Evolutionary conservation across 495 filamentous ascomycete species (phyloP), one percentile per base, ranked within the genome.

Genomic region (Penicillium paxilli): DNA sequence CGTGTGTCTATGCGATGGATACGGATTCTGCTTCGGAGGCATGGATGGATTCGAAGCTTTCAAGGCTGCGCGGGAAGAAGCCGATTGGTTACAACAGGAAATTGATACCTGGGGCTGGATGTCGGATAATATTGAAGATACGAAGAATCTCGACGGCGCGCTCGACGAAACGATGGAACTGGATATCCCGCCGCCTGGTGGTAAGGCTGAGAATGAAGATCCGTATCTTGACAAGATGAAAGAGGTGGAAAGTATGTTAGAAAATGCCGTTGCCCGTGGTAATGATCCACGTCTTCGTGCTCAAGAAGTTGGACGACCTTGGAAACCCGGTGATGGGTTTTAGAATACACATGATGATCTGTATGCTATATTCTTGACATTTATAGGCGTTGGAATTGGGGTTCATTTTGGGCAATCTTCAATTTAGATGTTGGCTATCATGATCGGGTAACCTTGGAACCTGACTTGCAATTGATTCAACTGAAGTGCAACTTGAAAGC

Each of bases 1-100:
- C 60, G 68, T 86, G 0, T 93, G 89, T 66, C 88, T 90, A 49
- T 93, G 89, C 63, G 86, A 90, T 53, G 87, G 83, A 16, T 93
- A 85, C 46, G 88, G 89, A 1, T 72, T 86, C n/a, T 93, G 89
- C 60, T 93, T 92, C 58, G 88, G 83, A 5, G 79, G 80, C 1
- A 74, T 81, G 17, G 68, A 74, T 0, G 66, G 79, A 49, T 88
- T 78, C 38, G 61, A 77, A 8, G 59, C 63, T 0, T 90, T 74
- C 52, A 67, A 77, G 14, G 67, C 72, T 23, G 46, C 76, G 28
- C 65, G 73, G 28, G 57, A 66, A 6, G 57, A 74, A 52, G 73
- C 72, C 44, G 42, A 70, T 4, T 59, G 77, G 19, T 57, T 80
- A 17, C 71, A 83, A 44, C 55, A 76, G 14, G 77, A 82, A 38